These are phyloP conservation scores for Westerdykella aurantiaca DNA, from an alignment of 2,329 filamentous ascomycete species.

Conservation along the genomic window DNA sequence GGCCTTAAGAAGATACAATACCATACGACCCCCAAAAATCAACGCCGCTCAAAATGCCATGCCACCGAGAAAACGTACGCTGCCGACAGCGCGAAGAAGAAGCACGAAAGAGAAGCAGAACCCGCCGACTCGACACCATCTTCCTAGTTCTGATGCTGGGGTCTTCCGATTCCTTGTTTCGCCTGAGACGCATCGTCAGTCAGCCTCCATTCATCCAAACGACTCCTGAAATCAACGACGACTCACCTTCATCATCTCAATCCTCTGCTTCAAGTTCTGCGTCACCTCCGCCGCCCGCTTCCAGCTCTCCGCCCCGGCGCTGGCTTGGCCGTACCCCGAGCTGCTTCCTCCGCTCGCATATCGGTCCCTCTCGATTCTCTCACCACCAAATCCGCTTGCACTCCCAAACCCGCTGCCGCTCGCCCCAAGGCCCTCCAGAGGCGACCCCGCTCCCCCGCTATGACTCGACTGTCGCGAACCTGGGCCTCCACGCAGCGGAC, in stretches of 20 bases:
- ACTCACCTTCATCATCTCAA: conserved; percentile 91
- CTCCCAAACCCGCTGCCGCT: conserved; percentile 24
- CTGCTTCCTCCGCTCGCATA: conserved; percentile 21
- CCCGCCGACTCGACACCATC: too few relatives aligned
- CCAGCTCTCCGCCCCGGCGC: conserved; percentile 69
- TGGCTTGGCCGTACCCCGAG: conserved; percentile 22
- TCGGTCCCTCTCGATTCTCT: conserved; percentile 28
- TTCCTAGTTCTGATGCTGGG: conserved; percentile 9
- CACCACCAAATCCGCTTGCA: conserved; percentile 15
- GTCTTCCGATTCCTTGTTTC: conserved; percentile 35
- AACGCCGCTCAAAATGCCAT: too few relatives aligned
- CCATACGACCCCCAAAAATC: too few relatives aligned
- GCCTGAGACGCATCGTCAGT: conserved; percentile 24
- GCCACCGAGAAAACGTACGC: too few relatives aligned
- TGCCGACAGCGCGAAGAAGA: too few relatives aligned
- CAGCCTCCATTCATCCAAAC: neutral
- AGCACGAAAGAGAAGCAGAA: too few relatives aligned
- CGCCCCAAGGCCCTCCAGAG: conserved; percentile 6
- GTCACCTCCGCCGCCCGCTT: conserved; percentile 95
- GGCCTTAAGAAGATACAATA: too few relatives aligned
- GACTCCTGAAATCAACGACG: neutral
- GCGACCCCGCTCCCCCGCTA: too few relatives aligned
- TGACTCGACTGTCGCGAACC: conserved; percentile 10
- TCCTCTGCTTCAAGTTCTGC: conserved; percentile 91
- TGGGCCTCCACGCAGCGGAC: conserved; percentile 32